Evolutionary conservation across 2,329 filamentous ascomycete genomes (phyloP), one percentile per base, ranked within the genome.

Genomic region (Colletotrichum spaethianum): DNA sequence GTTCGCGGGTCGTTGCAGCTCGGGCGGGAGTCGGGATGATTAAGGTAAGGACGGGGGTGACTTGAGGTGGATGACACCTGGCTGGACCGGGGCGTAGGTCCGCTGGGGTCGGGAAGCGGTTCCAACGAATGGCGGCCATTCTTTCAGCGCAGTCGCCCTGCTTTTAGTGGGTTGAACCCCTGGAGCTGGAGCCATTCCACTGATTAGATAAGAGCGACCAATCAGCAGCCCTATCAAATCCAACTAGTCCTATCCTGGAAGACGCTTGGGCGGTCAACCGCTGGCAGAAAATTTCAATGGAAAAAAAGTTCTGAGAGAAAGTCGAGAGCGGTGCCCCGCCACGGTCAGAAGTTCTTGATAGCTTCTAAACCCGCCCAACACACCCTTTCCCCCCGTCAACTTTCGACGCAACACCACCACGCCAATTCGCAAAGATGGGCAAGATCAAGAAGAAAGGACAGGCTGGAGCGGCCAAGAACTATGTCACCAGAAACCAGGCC

Each of bases 401-500:
- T 48, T 55, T 64, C n/a, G 63, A 72, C 73, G 76, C 76, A 44
- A 55, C 72, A 74, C 69, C 64, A 70, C 72, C 46, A 57, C 61
- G 26, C 33, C 44, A 52, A 65, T 70, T 71, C 67, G 48, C 73
- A 69, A 74, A 74, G 66, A 90, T 97, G 94, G 90, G 86, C 67
- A 92, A 91, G 79, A 92, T 95, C 78, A 97, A 96, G 91, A 97
- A 94, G 89, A 98, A 96, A 87, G 95, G 95, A 81, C 91, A 93
- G 82, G 89, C 95, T 81, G 96, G 96, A 83, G 93, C 94, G 83
- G 95, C 95, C 86, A 98, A 96, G 86, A 99, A 99, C 89, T 99
- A 96, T 87, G 95, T 99, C 78, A 99, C 96, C 70, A 91, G 96
- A 83, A 98, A 96, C 52, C 95, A 98, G 86, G 96, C 96, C 56